These are phyloP conservation scores for Crithidia brevicula DNA, from an alignment of 208 protist species.

Conservation along the genomic window DNA sequence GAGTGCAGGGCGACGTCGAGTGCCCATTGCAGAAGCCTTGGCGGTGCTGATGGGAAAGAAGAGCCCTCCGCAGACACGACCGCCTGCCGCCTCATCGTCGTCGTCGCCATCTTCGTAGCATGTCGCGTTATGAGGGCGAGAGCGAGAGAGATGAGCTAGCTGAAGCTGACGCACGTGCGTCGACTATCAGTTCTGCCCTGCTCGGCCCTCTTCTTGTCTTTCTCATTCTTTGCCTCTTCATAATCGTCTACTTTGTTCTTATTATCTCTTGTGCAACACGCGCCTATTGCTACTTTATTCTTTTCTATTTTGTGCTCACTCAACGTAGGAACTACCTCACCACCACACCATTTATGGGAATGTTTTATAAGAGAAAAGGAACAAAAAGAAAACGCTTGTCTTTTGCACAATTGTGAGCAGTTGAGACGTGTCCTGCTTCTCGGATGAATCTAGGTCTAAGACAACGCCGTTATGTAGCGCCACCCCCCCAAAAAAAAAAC, in stretches of 20 bases:
- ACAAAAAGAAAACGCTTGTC: too few relatives aligned
- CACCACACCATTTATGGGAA: too few relatives aligned
- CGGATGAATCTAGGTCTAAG: too few relatives aligned
- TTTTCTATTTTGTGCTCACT: conserved; percentile 4
- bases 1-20: conserved; percentile 16
- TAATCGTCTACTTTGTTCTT: background rate
- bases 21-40: conserved; percentile 56
- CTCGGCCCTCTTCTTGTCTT: conserved; percentile 7
- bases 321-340: too few relatives aligned
- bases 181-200: too few relatives aligned
- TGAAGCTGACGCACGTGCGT: too few relatives aligned
- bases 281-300: background rate
- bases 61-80: conserved; percentile 4
- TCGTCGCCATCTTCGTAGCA: background rate
- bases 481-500: too few relatives aligned
- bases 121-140: background rate
- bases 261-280: background rate
- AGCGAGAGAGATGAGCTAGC: background rate
- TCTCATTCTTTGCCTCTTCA: background rate
- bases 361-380: too few relatives aligned
- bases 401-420: too few relatives aligned
- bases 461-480: too few relatives aligned
- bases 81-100: conserved; percentile 7
- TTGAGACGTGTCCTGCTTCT: too few relatives aligned
- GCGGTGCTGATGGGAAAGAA: conserved; percentile 51